These are phyloP conservation scores for Sphaerosporella brunnea DNA, from an alignment of 495 filamentous ascomycete species.

Conservation along the genomic window DNA sequence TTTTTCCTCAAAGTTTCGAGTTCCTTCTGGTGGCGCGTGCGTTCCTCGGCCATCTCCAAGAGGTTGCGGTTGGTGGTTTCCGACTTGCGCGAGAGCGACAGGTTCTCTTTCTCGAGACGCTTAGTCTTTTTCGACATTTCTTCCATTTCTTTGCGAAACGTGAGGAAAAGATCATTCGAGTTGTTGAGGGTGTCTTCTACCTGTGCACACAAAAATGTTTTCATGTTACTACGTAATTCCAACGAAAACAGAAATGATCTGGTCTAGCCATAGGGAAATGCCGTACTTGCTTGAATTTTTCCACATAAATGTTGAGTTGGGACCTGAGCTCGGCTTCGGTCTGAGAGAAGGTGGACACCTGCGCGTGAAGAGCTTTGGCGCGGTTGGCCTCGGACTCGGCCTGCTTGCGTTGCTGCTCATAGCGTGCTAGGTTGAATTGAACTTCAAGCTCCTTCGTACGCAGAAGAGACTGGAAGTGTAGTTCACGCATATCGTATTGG, in stretches of 20 bases:
- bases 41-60: slow-evolving; percentile 93
- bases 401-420: slow-evolving; percentile 71
- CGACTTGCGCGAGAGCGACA: slow-evolving; percentile 76
- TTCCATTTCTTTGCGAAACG: slow-evolving; percentile 98
- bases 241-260: no score
- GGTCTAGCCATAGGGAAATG: no score
- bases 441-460: slow-evolving; percentile 94
- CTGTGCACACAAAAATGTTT: slow-evolving; percentile 32
- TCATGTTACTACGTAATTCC: not conserved
- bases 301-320: slow-evolving; percentile 95
- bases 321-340: slow-evolving; percentile 85
- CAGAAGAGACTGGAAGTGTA: slow-evolving; percentile 75
- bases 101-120: slow-evolving; percentile 89
- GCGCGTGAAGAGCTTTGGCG: slow-evolving; percentile 65
- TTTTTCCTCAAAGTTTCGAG: slow-evolving; percentile 68
- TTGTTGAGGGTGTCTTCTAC: slow-evolving; percentile 98
- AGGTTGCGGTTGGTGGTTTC: slow-evolving; percentile 89
- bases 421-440: slow-evolving; percentile 68
- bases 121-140: slow-evolving; percentile 99
- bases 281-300: slow-evolving; percentile 96
- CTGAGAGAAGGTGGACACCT: slow-evolving; percentile 90
- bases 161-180: slow-evolving; percentile 93
- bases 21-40: slow-evolving; percentile 63
- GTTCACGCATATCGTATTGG: slow-evolving; percentile 83
- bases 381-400: slow-evolving; percentile 63